A percentile compares a stretch with the other conserved stretches of the same genome.
Conservation (phyloP, 2,329 filamentous ascomycete genomes). For the Talaromyces islandicus region DNA sequence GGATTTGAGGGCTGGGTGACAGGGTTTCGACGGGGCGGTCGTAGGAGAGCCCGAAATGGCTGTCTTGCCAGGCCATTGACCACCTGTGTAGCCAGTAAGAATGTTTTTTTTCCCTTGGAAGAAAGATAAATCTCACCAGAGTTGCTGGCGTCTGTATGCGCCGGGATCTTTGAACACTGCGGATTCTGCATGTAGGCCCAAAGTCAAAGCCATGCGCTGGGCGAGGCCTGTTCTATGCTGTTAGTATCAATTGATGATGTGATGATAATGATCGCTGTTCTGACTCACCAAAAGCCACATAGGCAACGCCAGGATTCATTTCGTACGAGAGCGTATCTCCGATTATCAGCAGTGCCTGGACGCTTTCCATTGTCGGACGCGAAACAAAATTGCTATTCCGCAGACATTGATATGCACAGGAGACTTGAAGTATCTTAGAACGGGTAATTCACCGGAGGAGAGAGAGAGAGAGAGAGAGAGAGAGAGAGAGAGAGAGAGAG, state of each 20-base stretch:
- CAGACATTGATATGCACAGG: constrained; percentile 60
- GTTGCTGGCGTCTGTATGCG: constrained; percentile 36
- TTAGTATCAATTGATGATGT: background rate
- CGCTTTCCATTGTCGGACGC: constrained; percentile 54
- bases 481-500: too few species aligned
- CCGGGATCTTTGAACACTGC: constrained; percentile 47
- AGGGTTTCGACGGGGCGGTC: constrained; percentile 54
- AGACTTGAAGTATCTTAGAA: constrained; percentile 38
- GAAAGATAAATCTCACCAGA: constrained; percentile 28
- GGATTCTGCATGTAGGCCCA: constrained; percentile 55
- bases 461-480: too few species aligned
- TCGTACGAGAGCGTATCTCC: constrained; percentile 58
- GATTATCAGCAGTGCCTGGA: constrained; percentile 57
- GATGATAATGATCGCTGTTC: background rate
- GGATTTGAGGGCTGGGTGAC: constrained; percentile 45
- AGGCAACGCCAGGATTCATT: constrained; percentile 60
- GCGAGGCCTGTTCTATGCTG: constrained; percentile 46
- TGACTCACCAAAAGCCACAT: constrained; percentile 48
- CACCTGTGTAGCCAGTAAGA: constrained; percentile 36
- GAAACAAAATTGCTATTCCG: constrained; percentile 61
- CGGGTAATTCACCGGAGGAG: background rate
- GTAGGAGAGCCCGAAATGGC: constrained; percentile 57
- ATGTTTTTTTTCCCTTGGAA: too few species aligned
- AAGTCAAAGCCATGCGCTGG: constrained; percentile 54
- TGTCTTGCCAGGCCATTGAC: constrained; percentile 61